Evolutionary conservation across 345 rosid species (phyloP).

Genomic region (Passiflora organensis): DNA sequence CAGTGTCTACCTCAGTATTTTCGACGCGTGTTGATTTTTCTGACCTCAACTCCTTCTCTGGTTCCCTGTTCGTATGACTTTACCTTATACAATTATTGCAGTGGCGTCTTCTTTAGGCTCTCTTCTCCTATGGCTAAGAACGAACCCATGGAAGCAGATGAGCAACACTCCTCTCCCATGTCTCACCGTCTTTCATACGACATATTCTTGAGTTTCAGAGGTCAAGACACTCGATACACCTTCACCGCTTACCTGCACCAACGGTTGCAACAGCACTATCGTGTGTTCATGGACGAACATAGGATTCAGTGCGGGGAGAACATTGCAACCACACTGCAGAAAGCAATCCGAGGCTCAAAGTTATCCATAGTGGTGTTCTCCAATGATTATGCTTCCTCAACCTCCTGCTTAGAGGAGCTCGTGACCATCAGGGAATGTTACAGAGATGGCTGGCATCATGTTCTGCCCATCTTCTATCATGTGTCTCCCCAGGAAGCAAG

Average conservation of each 20-base stretch:
- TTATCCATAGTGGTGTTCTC: background rate
- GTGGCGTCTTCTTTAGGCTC: too few species aligned
- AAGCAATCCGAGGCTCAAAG: background rate
- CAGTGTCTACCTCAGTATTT: too few species aligned
- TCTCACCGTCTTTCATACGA: too few species aligned
- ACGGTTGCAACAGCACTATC: background rate
- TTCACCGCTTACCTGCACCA: background rate
- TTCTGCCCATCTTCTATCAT: background rate
- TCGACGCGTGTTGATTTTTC: too few species aligned
- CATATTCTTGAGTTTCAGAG: background rate
- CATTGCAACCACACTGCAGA: background rate
- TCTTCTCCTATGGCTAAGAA: too few species aligned
- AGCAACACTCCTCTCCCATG: too few species aligned
- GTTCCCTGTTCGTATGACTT: too few species aligned
- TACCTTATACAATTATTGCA: too few species aligned
- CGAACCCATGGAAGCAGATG: too few species aligned
- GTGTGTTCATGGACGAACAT: background rate
- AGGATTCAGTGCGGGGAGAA: background rate
- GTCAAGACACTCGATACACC: background rate
- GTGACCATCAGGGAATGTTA: background rate
- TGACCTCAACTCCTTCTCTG: too few species aligned
- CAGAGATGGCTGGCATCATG: background rate
- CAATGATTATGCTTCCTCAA: background rate
- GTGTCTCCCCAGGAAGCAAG: background rate
- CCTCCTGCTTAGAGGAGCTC: background rate